Conservation (phyloP, 2,329 filamentous ascomycete species). For the Cladosporium halotolerans region DNA sequence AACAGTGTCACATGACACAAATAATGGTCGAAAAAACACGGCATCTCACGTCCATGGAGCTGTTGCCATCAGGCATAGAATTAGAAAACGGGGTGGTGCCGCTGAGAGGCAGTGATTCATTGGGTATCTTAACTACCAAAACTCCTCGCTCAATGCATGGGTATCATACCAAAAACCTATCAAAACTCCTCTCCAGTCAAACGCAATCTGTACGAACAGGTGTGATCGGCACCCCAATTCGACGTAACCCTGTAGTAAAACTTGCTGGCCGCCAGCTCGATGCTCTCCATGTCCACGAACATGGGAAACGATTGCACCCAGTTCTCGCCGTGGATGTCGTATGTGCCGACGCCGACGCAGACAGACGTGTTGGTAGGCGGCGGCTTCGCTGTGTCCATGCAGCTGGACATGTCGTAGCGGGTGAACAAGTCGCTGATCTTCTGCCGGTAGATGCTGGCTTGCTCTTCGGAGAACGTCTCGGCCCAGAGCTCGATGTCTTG, state of each 20-base stretch:
- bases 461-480: constrained; percentile 21
- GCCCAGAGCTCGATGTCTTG: constrained; percentile 42
- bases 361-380: constrained; percentile 27
- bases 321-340: constrained; percentile 37
- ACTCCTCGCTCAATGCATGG: too few relatives aligned
- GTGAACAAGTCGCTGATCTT: constrained; percentile 9
- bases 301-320: constrained; percentile 38
- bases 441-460: constrained; percentile 15
- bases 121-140: too few relatives aligned
- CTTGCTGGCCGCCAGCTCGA: constrained; percentile 28
- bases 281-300: constrained; percentile 19
- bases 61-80: too few relatives aligned
- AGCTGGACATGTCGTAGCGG: constrained; percentile 12
- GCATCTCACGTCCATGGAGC: too few relatives aligned
- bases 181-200: constrained; percentile 32
- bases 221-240: constrained; percentile 41
- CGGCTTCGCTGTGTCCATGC: constrained; percentile 10
- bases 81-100: too few relatives aligned
- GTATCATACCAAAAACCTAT: neutral
- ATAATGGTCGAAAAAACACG: too few relatives aligned
- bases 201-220: constrained; percentile 43
- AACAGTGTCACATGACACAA: too few relatives aligned
- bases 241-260: constrained; percentile 35
- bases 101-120: too few relatives aligned
- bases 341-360: constrained; percentile 36